Conservation (phyloP, 192 early-diverging fungal species). For the Coemansia sp. region DNA sequence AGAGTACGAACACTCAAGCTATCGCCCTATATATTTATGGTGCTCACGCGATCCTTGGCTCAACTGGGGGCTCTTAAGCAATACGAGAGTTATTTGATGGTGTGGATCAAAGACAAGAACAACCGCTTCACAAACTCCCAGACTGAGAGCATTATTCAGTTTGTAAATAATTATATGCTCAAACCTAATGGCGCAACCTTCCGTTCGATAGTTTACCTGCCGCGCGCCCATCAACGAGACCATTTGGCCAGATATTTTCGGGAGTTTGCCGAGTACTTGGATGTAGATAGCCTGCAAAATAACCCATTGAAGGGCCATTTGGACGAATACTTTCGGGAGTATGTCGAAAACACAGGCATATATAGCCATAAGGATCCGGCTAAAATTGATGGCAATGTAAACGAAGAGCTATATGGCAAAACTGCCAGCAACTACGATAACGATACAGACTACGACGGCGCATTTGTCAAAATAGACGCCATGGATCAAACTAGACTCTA, state of each 20-base stretch:
- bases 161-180: conserved; percentile 11
- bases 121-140: conserved; percentile 41
- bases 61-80: conserved; percentile 21
- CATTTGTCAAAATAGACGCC: neutral
- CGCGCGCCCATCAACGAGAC: too few relatives aligned
- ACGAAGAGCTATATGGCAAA: neutral
- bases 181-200: neutral
- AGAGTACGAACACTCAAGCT: conserved; percentile 27
- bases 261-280: neutral
- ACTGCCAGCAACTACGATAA: neutral
- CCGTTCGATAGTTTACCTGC: neutral
- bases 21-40: conserved; percentile 44
- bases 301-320: neutral
- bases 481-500: neutral
- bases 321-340: neutral
- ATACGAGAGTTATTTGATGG: conserved; percentile 22
- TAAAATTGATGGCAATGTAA: neutral
- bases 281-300: neutral
- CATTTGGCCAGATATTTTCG: too few relatives aligned
- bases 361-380: neutral
- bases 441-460: neutral
- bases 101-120: conserved; percentile 19
- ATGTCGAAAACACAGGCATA: neutral
- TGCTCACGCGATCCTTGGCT: conserved; percentile 41
- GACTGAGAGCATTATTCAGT: conserved; percentile 17